These are phyloP conservation scores for Cryptococcus sp. DNA, from an alignment of 1,284 basidiomycete genomes.

Conservation along the genomic window DNA sequence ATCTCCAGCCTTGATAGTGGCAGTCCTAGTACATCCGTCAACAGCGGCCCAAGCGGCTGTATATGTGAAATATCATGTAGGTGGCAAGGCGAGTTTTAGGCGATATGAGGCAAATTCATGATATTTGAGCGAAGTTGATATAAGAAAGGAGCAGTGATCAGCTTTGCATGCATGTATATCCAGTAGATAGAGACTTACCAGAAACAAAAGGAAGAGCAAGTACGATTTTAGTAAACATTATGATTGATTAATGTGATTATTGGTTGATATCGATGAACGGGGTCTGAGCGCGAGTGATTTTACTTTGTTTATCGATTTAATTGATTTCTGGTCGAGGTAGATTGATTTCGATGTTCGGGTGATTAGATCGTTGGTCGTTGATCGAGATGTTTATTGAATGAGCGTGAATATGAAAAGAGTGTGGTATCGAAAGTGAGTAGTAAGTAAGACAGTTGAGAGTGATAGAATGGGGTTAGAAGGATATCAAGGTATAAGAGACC, in stretches of 20 bases:
- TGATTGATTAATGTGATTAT: not conserved
- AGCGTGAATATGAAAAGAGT: not conserved
- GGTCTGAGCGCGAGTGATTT: not conserved
- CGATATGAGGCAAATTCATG: not conserved
- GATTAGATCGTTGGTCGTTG: constrained; percentile 1
- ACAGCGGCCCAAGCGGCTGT: constrained; percentile 25
- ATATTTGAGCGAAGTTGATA: not conserved
- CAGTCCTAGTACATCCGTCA: constrained; percentile 44
- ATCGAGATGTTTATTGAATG: not conserved
- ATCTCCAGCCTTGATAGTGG: constrained; percentile 42
- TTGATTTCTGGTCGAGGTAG: not conserved
- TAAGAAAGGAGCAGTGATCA: not conserved
- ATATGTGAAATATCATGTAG: not conserved
- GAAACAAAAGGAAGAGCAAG: constrained; percentile 35
- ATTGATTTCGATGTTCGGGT: not conserved
- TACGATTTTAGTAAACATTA: constrained; percentile 27
- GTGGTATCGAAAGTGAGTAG: no score
- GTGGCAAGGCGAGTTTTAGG: not conserved
- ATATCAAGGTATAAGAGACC: no score
- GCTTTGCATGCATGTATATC: not conserved
- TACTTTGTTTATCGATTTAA: not conserved
- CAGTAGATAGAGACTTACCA: constrained; percentile 18
- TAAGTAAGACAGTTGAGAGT: no score
- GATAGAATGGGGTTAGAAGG: no score
- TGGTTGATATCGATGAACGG: not conserved